Evolutionary conservation across 106 monocot species (phyloP).

Genomic region (Vanilla planifolia): DNA sequence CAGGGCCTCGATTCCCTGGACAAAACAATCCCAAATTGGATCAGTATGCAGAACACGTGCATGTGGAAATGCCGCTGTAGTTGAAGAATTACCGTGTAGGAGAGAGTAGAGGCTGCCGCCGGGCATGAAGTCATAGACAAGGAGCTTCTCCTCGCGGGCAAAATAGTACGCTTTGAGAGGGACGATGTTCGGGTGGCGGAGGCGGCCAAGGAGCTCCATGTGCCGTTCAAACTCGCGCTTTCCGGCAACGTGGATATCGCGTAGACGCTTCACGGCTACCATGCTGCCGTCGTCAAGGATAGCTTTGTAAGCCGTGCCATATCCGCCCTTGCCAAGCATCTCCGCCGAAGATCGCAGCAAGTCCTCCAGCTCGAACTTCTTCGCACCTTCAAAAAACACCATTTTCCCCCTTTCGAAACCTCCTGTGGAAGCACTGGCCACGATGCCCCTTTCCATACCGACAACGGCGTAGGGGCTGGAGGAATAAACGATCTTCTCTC

Average conservation of each 20-base stretch:
- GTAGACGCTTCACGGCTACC: constrained; percentile 80
- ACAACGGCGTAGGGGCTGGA: constrained; percentile 51
- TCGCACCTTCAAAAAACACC: constrained; percentile 56
- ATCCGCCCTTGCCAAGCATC: constrained; percentile 84
- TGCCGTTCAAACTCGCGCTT: constrained; percentile 69
- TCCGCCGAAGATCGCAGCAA: constrained; percentile 72
- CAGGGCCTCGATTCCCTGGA: constrained; percentile 79
- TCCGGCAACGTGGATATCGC: constrained; percentile 36
- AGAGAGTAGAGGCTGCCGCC: constrained; percentile 75
- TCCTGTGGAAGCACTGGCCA: neutral
- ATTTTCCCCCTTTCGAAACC: constrained; percentile 65
- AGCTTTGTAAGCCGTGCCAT: constrained; percentile 82
- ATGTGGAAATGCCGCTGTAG: neutral
- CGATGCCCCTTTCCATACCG: neutral
- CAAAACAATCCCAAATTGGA: neutral
- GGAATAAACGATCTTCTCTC: constrained; percentile 87
- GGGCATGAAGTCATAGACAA: constrained; percentile 92
- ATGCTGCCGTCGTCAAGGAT: constrained; percentile 64
- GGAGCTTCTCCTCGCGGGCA: constrained; percentile 83
- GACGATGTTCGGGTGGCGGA: constrained; percentile 68
- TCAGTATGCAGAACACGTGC: too few species aligned
- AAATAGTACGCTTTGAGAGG: constrained; percentile 72
- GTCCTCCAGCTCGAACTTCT: constrained; percentile 83
- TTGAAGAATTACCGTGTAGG: constrained; percentile 52
- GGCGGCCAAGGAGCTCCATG: constrained; percentile 58